Conservation (phyloP, 257 asterid species). For the Solanum pinnatisectum region DNA sequence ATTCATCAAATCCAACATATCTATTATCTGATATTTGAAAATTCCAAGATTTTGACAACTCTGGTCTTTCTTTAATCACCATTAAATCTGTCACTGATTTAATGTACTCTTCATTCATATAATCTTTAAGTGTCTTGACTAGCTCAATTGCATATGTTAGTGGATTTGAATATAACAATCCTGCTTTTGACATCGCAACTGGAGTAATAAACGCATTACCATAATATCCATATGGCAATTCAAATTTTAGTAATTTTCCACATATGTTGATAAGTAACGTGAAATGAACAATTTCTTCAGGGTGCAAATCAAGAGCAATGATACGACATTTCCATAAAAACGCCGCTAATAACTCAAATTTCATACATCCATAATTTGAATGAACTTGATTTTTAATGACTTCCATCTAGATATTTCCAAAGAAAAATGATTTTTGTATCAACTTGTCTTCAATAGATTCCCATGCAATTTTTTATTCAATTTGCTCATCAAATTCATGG, state of each 20-base stretch:
- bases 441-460: background rate
- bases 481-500: conserved; percentile 3
- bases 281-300: background rate
- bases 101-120: background rate
- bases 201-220: conserved; percentile 4
- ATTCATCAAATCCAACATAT: background rate
- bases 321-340: background rate
- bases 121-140: background rate
- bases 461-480: background rate
- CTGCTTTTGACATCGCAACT: background rate
- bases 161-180: background rate
- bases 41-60: background rate
- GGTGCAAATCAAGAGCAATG: too few species aligned
- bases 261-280: background rate
- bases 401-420: conserved; percentile 1
- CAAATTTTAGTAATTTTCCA: background rate
- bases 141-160: background rate
- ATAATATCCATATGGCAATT: conserved; percentile 5
- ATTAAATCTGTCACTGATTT: background rate
- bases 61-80: background rate
- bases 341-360: background rate
- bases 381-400: background rate
- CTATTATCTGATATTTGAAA: background rate
- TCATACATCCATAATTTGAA: background rate
- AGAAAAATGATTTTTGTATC: background rate